Evolutionary conservation across 345 rosid species (phyloP).

Genomic region (Carallia brachiata): DNA sequence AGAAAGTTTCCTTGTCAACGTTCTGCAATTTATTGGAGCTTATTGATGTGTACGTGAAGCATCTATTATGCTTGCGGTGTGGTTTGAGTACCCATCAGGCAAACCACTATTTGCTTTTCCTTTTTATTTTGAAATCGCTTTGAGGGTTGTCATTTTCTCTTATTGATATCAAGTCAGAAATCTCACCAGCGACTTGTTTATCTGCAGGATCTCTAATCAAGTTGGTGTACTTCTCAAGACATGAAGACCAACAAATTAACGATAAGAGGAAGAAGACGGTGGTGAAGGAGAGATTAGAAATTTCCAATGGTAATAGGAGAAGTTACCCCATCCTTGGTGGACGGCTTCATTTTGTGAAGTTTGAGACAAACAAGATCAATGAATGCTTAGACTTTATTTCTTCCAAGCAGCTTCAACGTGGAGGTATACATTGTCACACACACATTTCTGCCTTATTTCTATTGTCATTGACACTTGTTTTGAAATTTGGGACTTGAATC

Average conservation of each 20-base stretch:
- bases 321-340: constrained; percentile 97
- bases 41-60: too few species aligned
- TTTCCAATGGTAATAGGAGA: constrained; percentile 75
- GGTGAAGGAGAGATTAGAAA: constrained; percentile 68
- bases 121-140: too few species aligned
- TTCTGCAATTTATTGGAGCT: too few species aligned
- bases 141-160: too few species aligned
- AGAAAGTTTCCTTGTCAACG: too few species aligned
- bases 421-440: constrained; percentile 38
- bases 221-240: constrained; percentile 94
- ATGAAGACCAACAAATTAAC: constrained; percentile 55
- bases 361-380: constrained; percentile 82
- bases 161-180: too few species aligned
- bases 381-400: constrained; percentile 91
- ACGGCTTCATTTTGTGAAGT: constrained; percentile 91
- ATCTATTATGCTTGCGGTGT: too few species aligned
- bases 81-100: too few species aligned
- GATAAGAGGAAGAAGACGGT: constrained; percentile 69
- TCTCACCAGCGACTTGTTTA: too few species aligned
- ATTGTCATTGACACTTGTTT: neutral
- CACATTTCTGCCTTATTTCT: constrained; percentile 1
- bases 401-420: constrained; percentile 89
- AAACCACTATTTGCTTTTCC: too few species aligned
- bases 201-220: constrained; percentile 88
- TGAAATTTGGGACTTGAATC: too few species aligned